Conservation (phyloP, 2,329 filamentous ascomycete species). For the Alternaria sp. region DNA sequence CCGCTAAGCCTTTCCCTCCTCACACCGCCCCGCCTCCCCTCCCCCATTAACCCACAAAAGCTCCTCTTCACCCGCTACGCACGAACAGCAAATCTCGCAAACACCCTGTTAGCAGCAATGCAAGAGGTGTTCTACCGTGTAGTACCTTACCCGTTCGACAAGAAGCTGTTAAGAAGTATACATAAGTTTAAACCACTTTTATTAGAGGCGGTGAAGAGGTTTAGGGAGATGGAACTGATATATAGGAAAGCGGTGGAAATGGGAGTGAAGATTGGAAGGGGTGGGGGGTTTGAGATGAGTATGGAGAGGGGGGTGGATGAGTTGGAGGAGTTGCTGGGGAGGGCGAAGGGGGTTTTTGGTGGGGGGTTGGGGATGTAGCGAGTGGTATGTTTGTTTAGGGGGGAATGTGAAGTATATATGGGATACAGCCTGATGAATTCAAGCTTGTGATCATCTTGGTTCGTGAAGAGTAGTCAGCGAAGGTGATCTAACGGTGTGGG, state of each 20-base stretch:
- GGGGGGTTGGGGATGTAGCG: not conserved
- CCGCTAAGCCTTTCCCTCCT: not conserved
- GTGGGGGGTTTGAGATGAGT: not conserved
- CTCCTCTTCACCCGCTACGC: not conserved
- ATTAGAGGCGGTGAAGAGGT: accelerated
- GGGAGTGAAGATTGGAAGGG: not conserved
- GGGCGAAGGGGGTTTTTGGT: not conserved
- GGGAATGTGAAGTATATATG: too few relatives aligned
- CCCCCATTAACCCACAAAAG: not conserved
- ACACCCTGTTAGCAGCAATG: not conserved
- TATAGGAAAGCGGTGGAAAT: not conserved
- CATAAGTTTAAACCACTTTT: not conserved
- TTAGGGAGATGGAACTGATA: not conserved
- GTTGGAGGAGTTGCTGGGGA: not conserved
- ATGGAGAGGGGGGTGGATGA: not conserved
- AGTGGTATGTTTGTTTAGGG: too few relatives aligned
- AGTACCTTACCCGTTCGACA: not conserved
- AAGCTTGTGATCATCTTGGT: too few relatives aligned
- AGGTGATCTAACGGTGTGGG: too few relatives aligned
- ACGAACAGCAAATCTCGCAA: not conserved
- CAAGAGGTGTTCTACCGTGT: not conserved
- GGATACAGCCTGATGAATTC: too few relatives aligned
- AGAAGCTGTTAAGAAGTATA: not conserved
- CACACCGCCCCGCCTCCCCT: not conserved
- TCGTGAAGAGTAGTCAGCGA: too few relatives aligned